These are phyloP conservation scores for Cardamine chenopodiifolia DNA, from an alignment of 345 rosid species.

Conservation along the genomic window DNA sequence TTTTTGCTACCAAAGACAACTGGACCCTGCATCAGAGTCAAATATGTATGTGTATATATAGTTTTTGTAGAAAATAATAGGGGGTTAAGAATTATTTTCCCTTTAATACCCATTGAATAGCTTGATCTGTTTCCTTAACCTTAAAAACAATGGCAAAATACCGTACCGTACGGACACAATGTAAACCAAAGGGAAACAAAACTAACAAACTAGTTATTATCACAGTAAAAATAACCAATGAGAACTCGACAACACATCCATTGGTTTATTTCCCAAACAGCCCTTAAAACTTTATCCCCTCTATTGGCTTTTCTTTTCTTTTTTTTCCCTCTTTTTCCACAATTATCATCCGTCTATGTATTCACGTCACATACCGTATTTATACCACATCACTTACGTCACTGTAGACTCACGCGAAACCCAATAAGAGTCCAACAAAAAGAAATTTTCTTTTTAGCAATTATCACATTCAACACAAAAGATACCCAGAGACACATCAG, in stretches of 20 bases:
- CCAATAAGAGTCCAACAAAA: conserved; percentile 28
- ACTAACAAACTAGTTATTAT: conserved; percentile 25
- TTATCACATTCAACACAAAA: conserved; percentile 38
- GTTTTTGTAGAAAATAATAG: background rate
- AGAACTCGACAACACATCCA: conserved; percentile 35
- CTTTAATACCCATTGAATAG: background rate
- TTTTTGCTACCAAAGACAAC: background rate
- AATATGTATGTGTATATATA: background rate
- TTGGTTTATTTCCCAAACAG: conserved; percentile 37
- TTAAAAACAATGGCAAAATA: conserved; percentile 13
- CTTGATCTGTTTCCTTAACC: conserved; percentile 21
- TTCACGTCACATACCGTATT: conserved; percentile 38
- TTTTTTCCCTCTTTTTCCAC: conserved; percentile 18
- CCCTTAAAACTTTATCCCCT: conserved; percentile 34
- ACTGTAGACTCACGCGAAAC: conserved; percentile 37
- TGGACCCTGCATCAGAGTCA: background rate
- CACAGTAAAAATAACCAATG: conserved; percentile 15
- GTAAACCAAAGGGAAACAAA: conserved; percentile 12
- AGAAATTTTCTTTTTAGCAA: no score
- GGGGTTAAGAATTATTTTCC: background rate
- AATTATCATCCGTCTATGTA: conserved; percentile 38
- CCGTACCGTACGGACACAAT: conserved; percentile 44
- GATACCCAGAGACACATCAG: conserved; percentile 45
- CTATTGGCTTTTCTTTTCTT: conserved; percentile 2
- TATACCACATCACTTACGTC: conserved; percentile 40